Evolutionary conservation across 2,329 filamentous ascomycete species (phyloP).

Genomic region (Aureobasidium lini): DNA sequence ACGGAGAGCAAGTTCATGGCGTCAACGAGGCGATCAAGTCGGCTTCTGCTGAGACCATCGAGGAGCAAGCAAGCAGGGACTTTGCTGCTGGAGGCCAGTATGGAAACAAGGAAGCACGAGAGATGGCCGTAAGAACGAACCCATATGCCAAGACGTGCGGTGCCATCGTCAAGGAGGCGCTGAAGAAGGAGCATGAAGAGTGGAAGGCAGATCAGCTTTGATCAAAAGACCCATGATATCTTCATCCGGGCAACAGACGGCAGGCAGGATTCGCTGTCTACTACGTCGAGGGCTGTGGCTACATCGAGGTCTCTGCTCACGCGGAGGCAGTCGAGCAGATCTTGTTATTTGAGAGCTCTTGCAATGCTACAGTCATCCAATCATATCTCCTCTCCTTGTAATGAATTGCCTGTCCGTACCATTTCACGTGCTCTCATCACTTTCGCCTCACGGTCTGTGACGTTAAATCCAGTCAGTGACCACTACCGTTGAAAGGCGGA

Average conservation of each 20-base stretch:
- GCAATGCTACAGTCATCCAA: neutral
- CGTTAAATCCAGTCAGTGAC: no score
- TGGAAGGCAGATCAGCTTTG: slow-evolving; percentile 2
- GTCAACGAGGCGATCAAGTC: neutral
- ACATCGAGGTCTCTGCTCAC: neutral
- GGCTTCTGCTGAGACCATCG: slow-evolving; percentile 28
- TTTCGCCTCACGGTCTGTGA: no score
- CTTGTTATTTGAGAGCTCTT: no score
- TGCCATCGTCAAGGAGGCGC: slow-evolving; percentile 52
- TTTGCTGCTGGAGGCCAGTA: slow-evolving; percentile 48
- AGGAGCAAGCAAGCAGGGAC: slow-evolving; percentile 49
- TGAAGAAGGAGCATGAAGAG: slow-evolving; percentile 46
- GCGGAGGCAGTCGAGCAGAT: neutral
- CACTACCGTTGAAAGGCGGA: neutral
- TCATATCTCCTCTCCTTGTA: neutral
- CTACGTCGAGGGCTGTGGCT: neutral
- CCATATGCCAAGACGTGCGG: slow-evolving; percentile 57
- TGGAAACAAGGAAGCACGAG: slow-evolving; percentile 50
- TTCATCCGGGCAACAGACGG: no score
- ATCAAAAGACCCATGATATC: neutral
- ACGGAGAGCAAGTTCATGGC: slow-evolving; percentile 9
- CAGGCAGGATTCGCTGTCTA: no score
- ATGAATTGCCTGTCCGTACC: neutral
- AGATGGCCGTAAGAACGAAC: slow-evolving; percentile 53
- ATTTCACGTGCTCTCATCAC: neutral